A percentile compares a stretch with the other conserved stretches of the same genome.
These are phyloP conservation scores for Annulohypoxylon maeteangense DNA, from an alignment of 495 filamentous ascomycete genomes.

Conservation along the genomic window DNA sequence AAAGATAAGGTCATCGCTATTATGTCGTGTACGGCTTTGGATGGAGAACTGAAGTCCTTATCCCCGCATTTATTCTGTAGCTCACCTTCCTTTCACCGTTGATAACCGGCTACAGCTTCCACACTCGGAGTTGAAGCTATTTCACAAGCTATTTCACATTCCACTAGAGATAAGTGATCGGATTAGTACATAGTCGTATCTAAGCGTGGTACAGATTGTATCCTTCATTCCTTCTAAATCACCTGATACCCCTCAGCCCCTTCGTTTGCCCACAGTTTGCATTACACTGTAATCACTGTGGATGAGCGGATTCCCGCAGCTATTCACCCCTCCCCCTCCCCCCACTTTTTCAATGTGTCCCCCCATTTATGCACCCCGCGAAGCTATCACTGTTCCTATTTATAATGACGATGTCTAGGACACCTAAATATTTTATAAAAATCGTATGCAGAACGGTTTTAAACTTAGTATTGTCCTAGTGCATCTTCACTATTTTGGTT, in stretches of 20 bases:
- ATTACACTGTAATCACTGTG: not conserved
- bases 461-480: too few species aligned
- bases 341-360: slow-evolving; percentile 19
- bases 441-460: not conserved
- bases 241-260: not conserved
- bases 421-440: not conserved
- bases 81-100: slow-evolving; percentile 39
- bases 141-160: not conserved
- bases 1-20: slow-evolving; percentile 31
- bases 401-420: not conserved
- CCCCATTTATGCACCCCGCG: slow-evolving; percentile 35
- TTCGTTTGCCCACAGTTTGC: not conserved
- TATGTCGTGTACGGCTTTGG: slow-evolving; percentile 7
- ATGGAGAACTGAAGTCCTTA: not conserved
- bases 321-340: slow-evolving; percentile 12
- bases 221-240: not conserved
- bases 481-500: not conserved
- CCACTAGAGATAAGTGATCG: not conserved
- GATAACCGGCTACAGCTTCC: slow-evolving; percentile 46
- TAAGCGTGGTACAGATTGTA: not conserved
- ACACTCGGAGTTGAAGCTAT: slow-evolving; percentile 16
- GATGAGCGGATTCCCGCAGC: not conserved
- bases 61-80: slow-evolving; percentile 31
- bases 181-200: not conserved
- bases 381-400: not conserved